Base-by-base conservation (phyloP, 1,139 yeast species). In the Insectozyma bohioensis region DNA sequence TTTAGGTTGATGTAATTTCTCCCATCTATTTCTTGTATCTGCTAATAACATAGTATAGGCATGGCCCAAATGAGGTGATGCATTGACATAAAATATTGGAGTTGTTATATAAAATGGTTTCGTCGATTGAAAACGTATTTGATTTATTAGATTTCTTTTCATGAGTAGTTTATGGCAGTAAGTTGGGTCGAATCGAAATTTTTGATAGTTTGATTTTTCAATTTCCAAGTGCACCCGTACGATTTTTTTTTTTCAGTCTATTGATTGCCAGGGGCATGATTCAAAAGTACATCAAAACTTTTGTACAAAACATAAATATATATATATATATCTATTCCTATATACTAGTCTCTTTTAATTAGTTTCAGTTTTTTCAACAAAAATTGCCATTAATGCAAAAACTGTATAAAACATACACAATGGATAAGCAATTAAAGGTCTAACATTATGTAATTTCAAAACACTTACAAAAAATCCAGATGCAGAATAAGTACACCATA, bases 51-150 rank as follows among this genome's bases (percentile, higher is more conserved):
- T 85, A 11, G 96, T 78, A 54, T 92, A 90, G 28, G 88, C 67
- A 58, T 94, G 98, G 5, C 99, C 99, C 32, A 92, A 59, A 58
- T 92, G 99, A 1, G 99, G 99, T 31, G 64, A 74, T 4, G 98
- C 97, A 66, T 94, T 92, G 41, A 95, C 97, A 54, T 92, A 92
- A 61, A 90, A 92, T 15, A 92, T 94, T 0, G 99, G 99, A 0
- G 97, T 84, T 1, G 97, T 87, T 10, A 86, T 68, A 50, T 80
- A 86, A 20, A 61, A 54, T 3, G 75, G 69, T 32, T 62, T n/a
- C n/a, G n/a, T n/a, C n/a, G n/a, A n/a, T n/a, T n/a, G n/a, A n/a
- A n/a, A n/a, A n/a, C n/a, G n/a, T n/a, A n/a, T n/a, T n/a, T n/a
- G n/a, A n/a, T n/a, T n/a, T n/a, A n/a, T n/a, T n/a, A n/a, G n/a